These are phyloP conservation scores for Smallanthus sonchifolius DNA, from an alignment of 129 eudicot species.

Conservation along the genomic window DNA sequence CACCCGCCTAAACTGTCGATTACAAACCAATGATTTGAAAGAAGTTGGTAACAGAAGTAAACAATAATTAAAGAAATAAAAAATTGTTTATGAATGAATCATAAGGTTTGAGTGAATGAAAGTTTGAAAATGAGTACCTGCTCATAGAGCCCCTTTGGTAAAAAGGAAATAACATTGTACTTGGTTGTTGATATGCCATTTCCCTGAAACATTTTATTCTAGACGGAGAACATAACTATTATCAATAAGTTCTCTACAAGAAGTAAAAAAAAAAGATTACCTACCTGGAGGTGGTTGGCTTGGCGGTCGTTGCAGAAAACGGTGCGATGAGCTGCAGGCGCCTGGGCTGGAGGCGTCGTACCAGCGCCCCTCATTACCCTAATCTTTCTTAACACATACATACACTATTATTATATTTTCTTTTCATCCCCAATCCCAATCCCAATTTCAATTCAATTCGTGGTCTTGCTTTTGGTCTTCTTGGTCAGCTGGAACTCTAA, in stretches of 20 bases:
- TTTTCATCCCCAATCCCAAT: too few relatives aligned
- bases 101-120: neutral
- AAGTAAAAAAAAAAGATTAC: neutral
- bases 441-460: too few relatives aligned
- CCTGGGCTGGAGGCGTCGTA: too few relatives aligned
- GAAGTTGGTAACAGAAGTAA: neutral
- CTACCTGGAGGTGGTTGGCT: too few relatives aligned
- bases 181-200: constrained; percentile 92
- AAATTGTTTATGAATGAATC: neutral
- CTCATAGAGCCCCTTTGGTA: constrained; percentile 93
- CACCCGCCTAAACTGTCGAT: constrained; percentile 96
- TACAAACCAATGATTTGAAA: constrained; percentile 22
- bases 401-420: too few relatives aligned
- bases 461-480: too few relatives aligned
- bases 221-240: neutral
- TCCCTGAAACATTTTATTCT: constrained; percentile 56
- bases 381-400: too few relatives aligned
- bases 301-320: too few relatives aligned
- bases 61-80: neutral
- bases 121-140: constrained; percentile 55
- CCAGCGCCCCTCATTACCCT: too few relatives aligned
- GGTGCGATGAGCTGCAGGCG: too few relatives aligned
- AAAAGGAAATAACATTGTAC: constrained; percentile 78
- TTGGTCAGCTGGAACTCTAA: too few relatives aligned
- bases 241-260: neutral